Conservation (phyloP, 176 grass and related monocot species). For the Triticum turgidum region DNA sequence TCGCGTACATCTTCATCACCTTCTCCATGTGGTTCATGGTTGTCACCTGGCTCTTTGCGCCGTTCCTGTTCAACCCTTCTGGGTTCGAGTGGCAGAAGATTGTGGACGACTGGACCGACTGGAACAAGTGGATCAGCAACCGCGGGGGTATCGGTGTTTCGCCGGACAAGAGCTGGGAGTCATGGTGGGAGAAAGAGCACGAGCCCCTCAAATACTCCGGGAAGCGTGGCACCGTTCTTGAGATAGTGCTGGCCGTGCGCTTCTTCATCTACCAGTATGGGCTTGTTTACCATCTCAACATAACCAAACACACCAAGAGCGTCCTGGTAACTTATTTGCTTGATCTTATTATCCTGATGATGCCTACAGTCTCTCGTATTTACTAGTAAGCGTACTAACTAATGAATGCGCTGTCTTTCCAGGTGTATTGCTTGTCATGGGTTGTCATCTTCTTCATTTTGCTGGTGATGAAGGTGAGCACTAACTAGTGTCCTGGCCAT, state of each 20-base stretch:
- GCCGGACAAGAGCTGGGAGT: conserved; percentile 87
- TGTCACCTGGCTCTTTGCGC: conserved; percentile 90
- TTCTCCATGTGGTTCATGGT: conserved; percentile 99
- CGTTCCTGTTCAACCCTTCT: conserved; percentile 98
- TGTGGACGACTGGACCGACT: conserved; percentile 94
- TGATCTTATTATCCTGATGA: too few species aligned
- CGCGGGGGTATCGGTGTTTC: conserved; percentile 82
- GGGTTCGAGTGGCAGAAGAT: conserved; percentile 99
- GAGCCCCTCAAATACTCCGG: conserved; percentile 79
- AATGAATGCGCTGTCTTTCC: conserved; percentile 1
- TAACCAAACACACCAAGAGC: conserved; percentile 64
- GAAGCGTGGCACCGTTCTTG: conserved; percentile 70
- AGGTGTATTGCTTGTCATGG: conserved; percentile 98
- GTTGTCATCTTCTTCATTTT: conserved; percentile 87
- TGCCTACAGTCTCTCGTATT: too few species aligned
- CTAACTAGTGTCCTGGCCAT: neutral
- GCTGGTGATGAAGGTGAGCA: conserved; percentile 75
- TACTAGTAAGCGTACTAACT: neutral
- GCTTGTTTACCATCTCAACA: conserved; percentile 91
- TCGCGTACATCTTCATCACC: conserved; percentile 89
- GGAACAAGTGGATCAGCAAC: conserved; percentile 97
- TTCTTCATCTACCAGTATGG: conserved; percentile 99
- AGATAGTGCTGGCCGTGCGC: conserved; percentile 72
- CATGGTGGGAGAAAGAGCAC: conserved; percentile 95
- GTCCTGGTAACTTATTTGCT: conserved; percentile 58